phyloP scores from a whole-genome alignment of 2,329 filamentous ascomycete genomes.

The Trichoderma atrobrunneum region DNA sequence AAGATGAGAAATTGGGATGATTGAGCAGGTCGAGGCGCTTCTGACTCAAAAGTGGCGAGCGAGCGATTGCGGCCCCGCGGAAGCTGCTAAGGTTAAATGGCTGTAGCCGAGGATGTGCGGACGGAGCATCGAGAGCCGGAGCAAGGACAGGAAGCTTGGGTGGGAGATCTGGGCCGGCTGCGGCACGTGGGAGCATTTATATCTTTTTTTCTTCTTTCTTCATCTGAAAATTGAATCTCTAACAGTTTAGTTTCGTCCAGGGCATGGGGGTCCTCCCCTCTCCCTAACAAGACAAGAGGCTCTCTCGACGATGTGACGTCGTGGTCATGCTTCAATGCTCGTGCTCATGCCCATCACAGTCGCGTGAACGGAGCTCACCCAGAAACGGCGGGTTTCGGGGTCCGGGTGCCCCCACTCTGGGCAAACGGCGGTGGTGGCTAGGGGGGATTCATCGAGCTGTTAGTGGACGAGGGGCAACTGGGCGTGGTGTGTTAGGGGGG shows the following conservation, averaged over 20 bases:
- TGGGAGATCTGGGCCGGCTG: background rate
- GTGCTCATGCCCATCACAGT: background rate
- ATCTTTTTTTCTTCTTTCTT: no score
- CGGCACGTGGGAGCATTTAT: background rate
- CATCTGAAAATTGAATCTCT: background rate
- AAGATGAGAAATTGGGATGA: background rate
- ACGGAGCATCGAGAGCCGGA: background rate
- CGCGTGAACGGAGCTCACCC: background rate
- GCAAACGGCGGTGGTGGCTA: background rate
- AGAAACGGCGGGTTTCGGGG: background rate
- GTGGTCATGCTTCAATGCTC: background rate
- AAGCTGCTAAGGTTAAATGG: slow-evolving; percentile 20
- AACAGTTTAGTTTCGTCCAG: no score
- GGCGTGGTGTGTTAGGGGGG: background rate
- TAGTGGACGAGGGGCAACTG: background rate
- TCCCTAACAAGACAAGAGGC: background rate
- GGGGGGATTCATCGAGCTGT: background rate
- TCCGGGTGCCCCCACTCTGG: background rate
- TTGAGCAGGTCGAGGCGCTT: background rate
- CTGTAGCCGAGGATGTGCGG: slow-evolving; percentile 20
- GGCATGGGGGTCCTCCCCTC: no score
- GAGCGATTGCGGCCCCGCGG: slow-evolving; percentile 24
- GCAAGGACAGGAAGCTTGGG: background rate
- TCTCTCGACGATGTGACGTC: background rate
- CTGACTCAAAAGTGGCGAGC: slow-evolving; percentile 25